phyloP scores from a whole-genome alignment of 2,329 filamentous ascomycete species.

The Aureobasidium sp. region DNA sequence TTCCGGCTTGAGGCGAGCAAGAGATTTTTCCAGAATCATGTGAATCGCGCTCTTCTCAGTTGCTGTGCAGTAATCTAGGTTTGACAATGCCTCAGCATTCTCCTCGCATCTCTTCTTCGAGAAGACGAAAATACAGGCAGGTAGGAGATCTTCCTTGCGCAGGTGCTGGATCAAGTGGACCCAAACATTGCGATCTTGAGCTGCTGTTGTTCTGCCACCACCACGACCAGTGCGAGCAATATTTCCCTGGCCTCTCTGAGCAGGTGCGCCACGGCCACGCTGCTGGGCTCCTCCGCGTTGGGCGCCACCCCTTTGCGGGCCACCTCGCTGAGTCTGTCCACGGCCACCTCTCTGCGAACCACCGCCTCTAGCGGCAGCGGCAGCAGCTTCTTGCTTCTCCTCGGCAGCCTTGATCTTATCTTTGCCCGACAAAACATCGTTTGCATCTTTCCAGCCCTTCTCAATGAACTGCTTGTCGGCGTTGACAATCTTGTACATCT shows the following conservation, averaged over 20 bases:
- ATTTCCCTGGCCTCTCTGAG: conserved; percentile 62
- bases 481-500: conserved; percentile 90
- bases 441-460: conserved; percentile 90
- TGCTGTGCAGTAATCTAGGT: conserved; percentile 89
- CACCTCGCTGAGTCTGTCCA: conserved; percentile 48
- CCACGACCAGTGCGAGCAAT: conserved; percentile 83
- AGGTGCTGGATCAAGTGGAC: conserved; percentile 90
- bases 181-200: conserved; percentile 95
- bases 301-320: conserved; percentile 38
- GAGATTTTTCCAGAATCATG: conserved; percentile 93
- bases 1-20: conserved; percentile 83
- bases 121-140: conserved; percentile 96
- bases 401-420: conserved; percentile 60
- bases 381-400: conserved; percentile 42
- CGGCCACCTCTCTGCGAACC: conserved; percentile 41
- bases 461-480: conserved; percentile 87
- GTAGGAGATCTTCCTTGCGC: conserved; percentile 77
- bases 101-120: conserved; percentile 97
- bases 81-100: conserved; percentile 89
- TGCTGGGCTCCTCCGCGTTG: conserved; percentile 45
- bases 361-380: conserved; percentile 47
- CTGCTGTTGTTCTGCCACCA: conserved; percentile 78
- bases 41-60: conserved; percentile 94
- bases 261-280: conserved; percentile 49
- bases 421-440: conserved; percentile 70